These are phyloP conservation scores for Flaveria ramosissima DNA, from an alignment of 129 eudicot species.

Conservation along the genomic window DNA sequence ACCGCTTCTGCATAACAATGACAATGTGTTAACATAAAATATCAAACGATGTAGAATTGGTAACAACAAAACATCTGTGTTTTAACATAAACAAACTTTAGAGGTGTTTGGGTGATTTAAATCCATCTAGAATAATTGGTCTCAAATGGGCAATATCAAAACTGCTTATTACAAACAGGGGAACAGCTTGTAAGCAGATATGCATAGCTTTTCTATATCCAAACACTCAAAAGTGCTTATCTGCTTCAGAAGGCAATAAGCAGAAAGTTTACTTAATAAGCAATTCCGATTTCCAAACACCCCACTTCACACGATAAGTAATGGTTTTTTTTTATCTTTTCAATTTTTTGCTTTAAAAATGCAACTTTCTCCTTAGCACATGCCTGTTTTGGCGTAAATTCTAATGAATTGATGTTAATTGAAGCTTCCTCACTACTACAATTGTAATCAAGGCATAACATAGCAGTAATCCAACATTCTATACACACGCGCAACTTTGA, in stretches of 20 bases:
- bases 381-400: not conserved
- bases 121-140: not conserved
- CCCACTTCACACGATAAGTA: not conserved
- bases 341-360: not conserved
- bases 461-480: not conserved
- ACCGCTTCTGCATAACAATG: constrained; percentile 66
- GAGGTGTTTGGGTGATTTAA: not conserved
- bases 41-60: not conserved
- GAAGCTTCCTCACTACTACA: not conserved
- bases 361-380: not conserved
- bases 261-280: not conserved
- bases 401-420: not conserved
- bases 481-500: constrained; percentile 11
- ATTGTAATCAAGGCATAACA: not conserved
- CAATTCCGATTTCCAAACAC: not conserved
- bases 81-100: not conserved
- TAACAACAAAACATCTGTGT: not conserved
- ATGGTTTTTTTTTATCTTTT: not conserved
- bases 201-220: not conserved
- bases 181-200: not conserved
- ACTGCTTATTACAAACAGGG: not conserved
- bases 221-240: no score
- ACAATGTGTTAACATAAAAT: constrained; percentile 6
- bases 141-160: not conserved
- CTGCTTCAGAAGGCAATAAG: not conserved